Percentiles rank a stretch among this genome's conserved stretches.
Conservation (phyloP, 2,329 filamentous ascomycete species). For the Hymenoscyphus scutula region DNA sequence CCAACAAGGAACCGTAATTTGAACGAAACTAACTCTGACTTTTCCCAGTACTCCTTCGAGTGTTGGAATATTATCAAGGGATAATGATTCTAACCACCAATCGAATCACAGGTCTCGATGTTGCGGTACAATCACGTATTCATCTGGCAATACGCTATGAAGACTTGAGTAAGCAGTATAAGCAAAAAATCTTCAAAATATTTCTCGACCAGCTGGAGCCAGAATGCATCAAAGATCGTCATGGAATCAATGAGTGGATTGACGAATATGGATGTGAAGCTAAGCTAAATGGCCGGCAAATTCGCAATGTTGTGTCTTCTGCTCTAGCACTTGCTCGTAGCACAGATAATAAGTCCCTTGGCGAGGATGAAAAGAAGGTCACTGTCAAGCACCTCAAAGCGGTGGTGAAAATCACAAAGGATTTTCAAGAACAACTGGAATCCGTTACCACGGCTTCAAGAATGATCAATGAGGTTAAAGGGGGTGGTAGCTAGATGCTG, state of each 20-base stretch:
- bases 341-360: too few relatives aligned
- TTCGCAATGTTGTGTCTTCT: slow-evolving; percentile 6
- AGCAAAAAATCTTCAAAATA: background rate
- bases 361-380: background rate
- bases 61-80: slow-evolving; percentile 37
- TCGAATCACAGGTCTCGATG: slow-evolving; percentile 29
- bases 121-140: slow-evolving; percentile 31
- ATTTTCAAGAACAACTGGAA: slow-evolving; percentile 6
- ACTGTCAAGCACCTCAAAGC: slow-evolving; percentile 1
- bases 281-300: slow-evolving; percentile 9
- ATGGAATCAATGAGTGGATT: background rate
- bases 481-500: too few relatives aligned
- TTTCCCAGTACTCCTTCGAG: slow-evolving; percentile 26
- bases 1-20: slow-evolving; percentile 11
- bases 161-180: slow-evolving; percentile 12
- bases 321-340: background rate
- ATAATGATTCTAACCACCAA: slow-evolving; percentile 39
- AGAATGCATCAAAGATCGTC: background rate
- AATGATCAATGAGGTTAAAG: background rate
- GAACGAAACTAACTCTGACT: background rate
- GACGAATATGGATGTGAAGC: background rate
- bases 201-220: slow-evolving; percentile 3
- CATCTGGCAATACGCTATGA: slow-evolving; percentile 30
- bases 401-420: background rate
- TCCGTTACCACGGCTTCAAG: slow-evolving; percentile 1